Conservation (phyloP, 495 filamentous ascomycete species). For the Xylaria palmicola region DNA sequence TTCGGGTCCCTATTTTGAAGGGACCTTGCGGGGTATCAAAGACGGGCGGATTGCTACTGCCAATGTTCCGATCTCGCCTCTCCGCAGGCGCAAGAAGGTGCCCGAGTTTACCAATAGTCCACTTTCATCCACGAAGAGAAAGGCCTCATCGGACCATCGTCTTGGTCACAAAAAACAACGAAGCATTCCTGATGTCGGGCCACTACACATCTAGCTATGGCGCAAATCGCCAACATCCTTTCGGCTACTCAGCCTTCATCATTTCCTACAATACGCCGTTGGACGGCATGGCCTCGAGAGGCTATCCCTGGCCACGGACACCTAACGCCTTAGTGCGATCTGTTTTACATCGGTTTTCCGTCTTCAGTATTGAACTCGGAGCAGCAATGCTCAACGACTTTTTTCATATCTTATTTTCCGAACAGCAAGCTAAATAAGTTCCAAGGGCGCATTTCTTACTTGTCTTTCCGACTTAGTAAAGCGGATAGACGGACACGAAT, state of each 20-base stretch:
- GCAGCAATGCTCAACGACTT: not conserved
- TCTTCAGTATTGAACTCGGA: not conserved
- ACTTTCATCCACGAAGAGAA: conserved; percentile 47
- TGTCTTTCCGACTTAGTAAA: not conserved
- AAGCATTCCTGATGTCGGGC: conserved; percentile 46
- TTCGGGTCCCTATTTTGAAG: conserved; percentile 49
- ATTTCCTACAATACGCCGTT: conserved; percentile 26
- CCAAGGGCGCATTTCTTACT: not conserved
- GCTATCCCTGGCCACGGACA: conserved; percentile 33
- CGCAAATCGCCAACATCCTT: not conserved
- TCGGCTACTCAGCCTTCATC: conserved; percentile 9
- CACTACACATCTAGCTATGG: conserved; percentile 21
- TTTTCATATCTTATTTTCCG: not conserved
- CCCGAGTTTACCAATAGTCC: conserved; percentile 40
- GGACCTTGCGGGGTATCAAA: conserved; percentile 55
- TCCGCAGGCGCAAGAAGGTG: conserved; percentile 47
- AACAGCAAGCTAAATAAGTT: not conserved
- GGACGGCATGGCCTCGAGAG: conserved; percentile 36
- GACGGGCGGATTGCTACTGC: conserved; percentile 53
- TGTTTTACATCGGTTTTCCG: not conserved
- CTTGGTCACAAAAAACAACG: conserved; percentile 49
- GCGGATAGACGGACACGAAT: not conserved
- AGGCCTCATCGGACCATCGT: conserved; percentile 39
- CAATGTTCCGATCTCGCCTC: conserved; percentile 54
- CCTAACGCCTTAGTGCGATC: not conserved